Percentiles rank a stretch among this genome's conserved stretches.
Evolutionary conservation across 345 rosid genomes (phyloP).

Genomic region (Lepidium aucheri): DNA sequence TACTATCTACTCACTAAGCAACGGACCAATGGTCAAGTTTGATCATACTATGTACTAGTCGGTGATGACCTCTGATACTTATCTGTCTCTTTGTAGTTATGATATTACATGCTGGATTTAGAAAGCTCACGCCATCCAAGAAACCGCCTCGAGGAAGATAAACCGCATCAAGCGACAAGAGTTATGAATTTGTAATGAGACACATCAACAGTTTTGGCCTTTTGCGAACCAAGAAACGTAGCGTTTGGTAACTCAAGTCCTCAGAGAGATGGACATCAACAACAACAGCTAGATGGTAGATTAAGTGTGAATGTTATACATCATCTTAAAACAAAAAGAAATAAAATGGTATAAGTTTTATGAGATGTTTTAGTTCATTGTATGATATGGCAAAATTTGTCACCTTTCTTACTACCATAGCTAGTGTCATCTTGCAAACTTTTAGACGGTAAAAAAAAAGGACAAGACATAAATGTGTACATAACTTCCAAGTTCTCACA

Average conservation of each 20-base stretch:
- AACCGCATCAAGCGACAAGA: neutral
- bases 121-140: slow-evolving; percentile 60
- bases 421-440: neutral
- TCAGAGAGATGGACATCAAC: neutral
- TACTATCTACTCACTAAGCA: neutral
- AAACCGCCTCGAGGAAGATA: slow-evolving; percentile 39
- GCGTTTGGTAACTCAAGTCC: neutral
- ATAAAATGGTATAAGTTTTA: neutral
- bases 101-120: slow-evolving; percentile 73
- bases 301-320: slow-evolving; percentile 3
- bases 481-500: too few relatives aligned
- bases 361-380: neutral
- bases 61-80: neutral
- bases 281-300: neutral
- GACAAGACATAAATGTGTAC: neutral
- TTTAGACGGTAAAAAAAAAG: neutral
- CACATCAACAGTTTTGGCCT: slow-evolving; percentile 11
- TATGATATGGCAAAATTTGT: neutral
- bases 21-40: neutral
- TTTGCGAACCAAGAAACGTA: neutral
- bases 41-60: neutral
- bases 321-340: neutral
- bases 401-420: neutral
- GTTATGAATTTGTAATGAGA: slow-evolving; percentile 1
- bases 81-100: slow-evolving; percentile 34